Evolutionary conservation across 1,284 basidiomycete species (phyloP), one percentile per base, ranked within the genome.

Genomic region (Irpex rosettiformis): DNA sequence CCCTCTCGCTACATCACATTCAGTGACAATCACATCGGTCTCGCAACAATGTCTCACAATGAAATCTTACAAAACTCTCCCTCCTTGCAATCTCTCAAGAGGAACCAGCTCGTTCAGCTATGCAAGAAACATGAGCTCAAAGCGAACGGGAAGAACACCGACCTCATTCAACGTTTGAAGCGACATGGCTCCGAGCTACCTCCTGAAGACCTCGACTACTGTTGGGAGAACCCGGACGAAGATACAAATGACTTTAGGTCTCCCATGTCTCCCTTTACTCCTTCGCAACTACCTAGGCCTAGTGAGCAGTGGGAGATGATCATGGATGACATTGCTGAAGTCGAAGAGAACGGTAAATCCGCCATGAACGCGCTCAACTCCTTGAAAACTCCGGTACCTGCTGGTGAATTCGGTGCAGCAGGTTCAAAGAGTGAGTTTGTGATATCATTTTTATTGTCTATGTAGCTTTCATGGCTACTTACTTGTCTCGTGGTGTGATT

Each of bases 41-140:
- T 47, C 21, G 43, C 21, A 51, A 51, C 24, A 30, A 84, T 83
- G 86, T 81, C 84, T 83, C 4, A 88, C 86, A 1, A 89, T 86
- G 0, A 79, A 89, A 91, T 92, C 54, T 73, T 92, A 6, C 90
- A 88, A 75, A 90, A 92, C 71, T 89, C 88, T 3, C 88, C 89
- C 0, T 89, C 90, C 0, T 72, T 92, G 24, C 83, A 89, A 67
- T 87, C 88, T 10, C 80, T 92, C 43, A 91, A 90, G 69, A 86
- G 89, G 52, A 84, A 89, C 53, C 89, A 92, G 66, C 85, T 92
- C 47, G 79, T 90, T 59, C 89, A 88, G 63, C 77, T 92, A 48
- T 92, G 90, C 82, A 91, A 91, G 71, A 81, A 85, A 24, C 88
- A 92, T 69, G 78, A 82, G 0, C 77, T 92, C 69, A 91, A 89